phyloP scores from a whole-genome alignment of 2,329 filamentous ascomycete species.

The Coniochaeta ligniaria region DNA sequence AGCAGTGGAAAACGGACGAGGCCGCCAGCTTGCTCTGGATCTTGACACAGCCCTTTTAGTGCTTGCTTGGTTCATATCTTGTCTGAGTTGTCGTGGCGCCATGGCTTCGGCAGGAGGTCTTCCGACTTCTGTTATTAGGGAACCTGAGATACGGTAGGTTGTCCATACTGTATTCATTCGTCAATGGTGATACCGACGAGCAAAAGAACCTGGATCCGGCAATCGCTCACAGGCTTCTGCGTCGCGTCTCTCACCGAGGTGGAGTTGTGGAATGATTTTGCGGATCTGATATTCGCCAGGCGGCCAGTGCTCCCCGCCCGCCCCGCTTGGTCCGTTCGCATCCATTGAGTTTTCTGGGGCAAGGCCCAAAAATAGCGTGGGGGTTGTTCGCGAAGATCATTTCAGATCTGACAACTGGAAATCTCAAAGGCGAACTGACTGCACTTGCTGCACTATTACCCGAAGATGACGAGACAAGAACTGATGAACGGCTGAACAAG shows the following conservation, averaged over 20 bases:
- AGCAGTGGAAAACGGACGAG: not conserved
- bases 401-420: not conserved
- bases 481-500: not conserved
- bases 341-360: not conserved
- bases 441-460: not conserved
- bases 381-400: not conserved
- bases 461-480: not conserved
- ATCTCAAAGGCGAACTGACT: not conserved
- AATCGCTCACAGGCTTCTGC: not conserved
- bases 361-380: slow-evolving; percentile 1
- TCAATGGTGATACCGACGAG: not conserved
- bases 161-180: not conserved
- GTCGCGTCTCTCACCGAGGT: not conserved
- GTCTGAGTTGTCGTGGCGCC: not conserved
- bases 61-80: not conserved
- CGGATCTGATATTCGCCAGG: not conserved
- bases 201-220: not conserved
- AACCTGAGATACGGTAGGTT: not conserved
- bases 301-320: too few relatives aligned
- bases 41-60: not conserved
- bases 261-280: not conserved
- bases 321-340: not conserved
- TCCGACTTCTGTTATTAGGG: not conserved
- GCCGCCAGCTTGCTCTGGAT: not conserved
- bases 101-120: not conserved